Percentiles rank a stretch among this genome's conserved stretches.
These are phyloP conservation scores for Turritis glabra DNA, from an alignment of 345 rosid genomes.

Conservation along the genomic window DNA sequence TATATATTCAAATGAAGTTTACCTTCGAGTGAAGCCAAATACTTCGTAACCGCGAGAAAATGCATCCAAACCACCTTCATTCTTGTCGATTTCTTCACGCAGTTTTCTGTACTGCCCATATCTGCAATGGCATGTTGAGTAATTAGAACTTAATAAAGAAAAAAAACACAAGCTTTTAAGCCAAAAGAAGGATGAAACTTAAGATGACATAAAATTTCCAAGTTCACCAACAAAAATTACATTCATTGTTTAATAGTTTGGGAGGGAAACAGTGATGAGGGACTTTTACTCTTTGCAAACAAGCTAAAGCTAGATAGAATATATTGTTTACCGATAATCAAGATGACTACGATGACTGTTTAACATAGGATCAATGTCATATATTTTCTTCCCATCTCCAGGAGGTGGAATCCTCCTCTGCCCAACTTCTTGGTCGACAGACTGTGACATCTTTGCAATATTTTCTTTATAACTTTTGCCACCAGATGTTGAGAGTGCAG, in stretches of 20 bases:
- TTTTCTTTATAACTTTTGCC: slow-evolving; percentile 29
- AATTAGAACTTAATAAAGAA: slow-evolving; percentile 17
- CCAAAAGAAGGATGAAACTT: background rate
- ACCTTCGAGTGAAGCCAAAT: slow-evolving; percentile 89
- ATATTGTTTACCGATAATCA: slow-evolving; percentile 66
- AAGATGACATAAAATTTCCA: background rate
- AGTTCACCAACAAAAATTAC: background rate
- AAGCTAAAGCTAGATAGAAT: background rate
- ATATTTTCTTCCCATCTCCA: slow-evolving; percentile 74
- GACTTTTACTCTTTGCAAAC: slow-evolving; percentile 6
- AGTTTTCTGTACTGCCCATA: slow-evolving; percentile 67
- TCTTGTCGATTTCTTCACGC: slow-evolving; percentile 67
- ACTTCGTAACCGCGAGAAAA: slow-evolving; percentile 95
- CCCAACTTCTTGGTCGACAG: slow-evolving; percentile 35
- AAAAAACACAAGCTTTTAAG: background rate
- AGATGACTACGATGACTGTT: slow-evolving; percentile 61
- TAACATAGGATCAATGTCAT: slow-evolving; percentile 81
- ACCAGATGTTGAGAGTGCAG: slow-evolving; percentile 37
- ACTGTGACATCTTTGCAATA: slow-evolving; percentile 35
- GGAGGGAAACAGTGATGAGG: background rate
- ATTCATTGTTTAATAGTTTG: background rate
- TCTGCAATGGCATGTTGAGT: slow-evolving; percentile 41
- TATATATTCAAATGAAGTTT: background rate
- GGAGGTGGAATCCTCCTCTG: slow-evolving; percentile 63
- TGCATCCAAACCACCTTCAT: slow-evolving; percentile 87